phyloP scores from a whole-genome alignment of 805 yeast genomes.

The Candida montana region DNA sequence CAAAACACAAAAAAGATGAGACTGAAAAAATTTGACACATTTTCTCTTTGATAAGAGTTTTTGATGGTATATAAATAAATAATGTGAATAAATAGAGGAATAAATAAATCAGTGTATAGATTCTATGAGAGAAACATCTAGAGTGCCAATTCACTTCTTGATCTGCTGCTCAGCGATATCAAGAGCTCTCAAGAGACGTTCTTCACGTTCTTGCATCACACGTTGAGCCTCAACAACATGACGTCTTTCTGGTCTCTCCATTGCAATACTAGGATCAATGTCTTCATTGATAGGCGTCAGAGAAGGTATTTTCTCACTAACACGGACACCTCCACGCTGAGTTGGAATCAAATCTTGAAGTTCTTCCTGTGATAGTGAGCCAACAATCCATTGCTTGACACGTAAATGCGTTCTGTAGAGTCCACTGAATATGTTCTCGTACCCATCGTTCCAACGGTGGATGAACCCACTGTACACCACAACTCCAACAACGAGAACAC shows the following conservation, averaged over 20 bases:
- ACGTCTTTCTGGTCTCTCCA: conserved; percentile 64
- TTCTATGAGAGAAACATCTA: too few species aligned
- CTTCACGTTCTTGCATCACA: conserved; percentile 64
- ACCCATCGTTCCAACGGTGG: conserved; percentile 81
- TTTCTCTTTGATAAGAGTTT: too few species aligned
- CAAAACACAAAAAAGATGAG: not conserved
- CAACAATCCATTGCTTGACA: conserved; percentile 47
- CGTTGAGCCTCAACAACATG: conserved; percentile 75
- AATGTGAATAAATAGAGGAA: not conserved
- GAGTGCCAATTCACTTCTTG: not conserved
- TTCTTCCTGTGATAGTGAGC: conserved; percentile 52
- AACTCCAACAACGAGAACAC: conserved; percentile 42
- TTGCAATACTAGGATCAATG: conserved; percentile 36
- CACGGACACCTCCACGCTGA: conserved; percentile 30
- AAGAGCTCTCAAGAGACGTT: conserved; percentile 17
- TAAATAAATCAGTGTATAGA: not conserved
- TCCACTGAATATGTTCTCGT: conserved; percentile 66
- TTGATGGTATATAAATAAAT: too few species aligned
- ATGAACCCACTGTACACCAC: conserved; percentile 61
- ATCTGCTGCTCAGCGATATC: conserved; percentile 7
- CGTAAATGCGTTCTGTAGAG: conserved; percentile 59
- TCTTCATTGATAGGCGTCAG: conserved; percentile 22
- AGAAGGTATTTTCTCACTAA: conserved; percentile 12
- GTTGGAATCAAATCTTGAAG: conserved; percentile 51
- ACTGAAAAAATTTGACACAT: not conserved